Evolutionary conservation across 768 basidiomycete species (phyloP).

Genomic region (Naganishia kalamii): DNA sequence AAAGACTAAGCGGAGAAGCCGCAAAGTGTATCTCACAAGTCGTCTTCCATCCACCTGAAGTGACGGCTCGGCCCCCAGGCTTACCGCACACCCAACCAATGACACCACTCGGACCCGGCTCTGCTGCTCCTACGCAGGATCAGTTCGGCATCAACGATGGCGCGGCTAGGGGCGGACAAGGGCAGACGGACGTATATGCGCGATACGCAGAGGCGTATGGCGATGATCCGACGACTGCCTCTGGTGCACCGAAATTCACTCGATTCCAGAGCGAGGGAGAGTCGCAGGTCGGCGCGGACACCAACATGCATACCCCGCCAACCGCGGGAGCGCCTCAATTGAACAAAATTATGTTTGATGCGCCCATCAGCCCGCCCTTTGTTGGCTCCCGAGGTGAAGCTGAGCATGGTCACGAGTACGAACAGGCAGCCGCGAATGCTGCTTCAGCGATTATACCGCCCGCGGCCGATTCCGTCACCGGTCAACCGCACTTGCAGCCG

Average conservation of each 20-base stretch:
- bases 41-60: constrained; percentile 16
- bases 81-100: constrained; percentile 20
- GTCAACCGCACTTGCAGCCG: not conserved
- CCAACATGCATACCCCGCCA: not conserved
- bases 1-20: constrained; percentile 61
- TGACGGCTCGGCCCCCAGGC: constrained; percentile 19
- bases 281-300: not conserved
- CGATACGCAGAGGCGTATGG: constrained; percentile 19
- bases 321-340: not conserved
- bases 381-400: not conserved
- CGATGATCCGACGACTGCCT: constrained; percentile 5
- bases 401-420: constrained; percentile 21
- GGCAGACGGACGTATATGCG: constrained; percentile 11
- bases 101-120: constrained; percentile 9
- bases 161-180: not conserved
- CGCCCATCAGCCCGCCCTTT: constrained; percentile 6
- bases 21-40: constrained; percentile 33
- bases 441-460: not conserved
- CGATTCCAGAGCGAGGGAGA: constrained; percentile 1
- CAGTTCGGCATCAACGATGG: not conserved
- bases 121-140: not conserved
- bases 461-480: not conserved
- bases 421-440: constrained; percentile 3
- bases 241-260: not conserved
- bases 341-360: constrained; percentile 13